Evolutionary conservation across 805 yeast species (phyloP), one percentile per base, ranked within the genome.

Genomic region (Cyberlindnera galapagoensis): DNA sequence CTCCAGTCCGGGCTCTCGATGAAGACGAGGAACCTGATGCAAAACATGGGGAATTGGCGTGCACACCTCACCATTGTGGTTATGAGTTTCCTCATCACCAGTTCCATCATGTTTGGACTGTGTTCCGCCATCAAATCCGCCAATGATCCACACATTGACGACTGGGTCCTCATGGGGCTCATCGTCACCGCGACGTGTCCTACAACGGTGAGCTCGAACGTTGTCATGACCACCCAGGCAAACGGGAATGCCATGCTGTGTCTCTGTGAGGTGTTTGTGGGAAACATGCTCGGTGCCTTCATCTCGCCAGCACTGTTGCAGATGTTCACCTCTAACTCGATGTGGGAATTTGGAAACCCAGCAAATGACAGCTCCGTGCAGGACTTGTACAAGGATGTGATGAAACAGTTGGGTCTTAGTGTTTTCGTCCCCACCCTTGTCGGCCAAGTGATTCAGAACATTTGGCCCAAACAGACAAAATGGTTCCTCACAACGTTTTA

Each of bases 161-260:
- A 71, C 21, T 85, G 92, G 85, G 69, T 85, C 44, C 60, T 87
- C 15, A 81, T 81, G 10, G 96, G 96, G 1, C 57, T 87, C 37
- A 72, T 87, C 13, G 80, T 85, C 28, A 82, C 95, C 3, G 83
- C 84, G 19, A 72, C 90, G 9, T 83, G 94, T 54, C 96, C 96
- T 18, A 87, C 96, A 7, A 87, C 96, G 0, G 94, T 87, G 13
- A 75, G 88, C 0, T 85, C 95, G 2, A 87, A 87, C 52, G 95
- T 87, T 18, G 88, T 87, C 18, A 87, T 87, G 95, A 87, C 96
- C 6, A 69, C 76, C 33, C 71, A 71, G 37, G 95, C 96, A 1
- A 76, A 80, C 43, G 96, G 95, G 7, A 84, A 86, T 56, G 88
- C 75, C 43, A 59, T 80, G 12, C 59, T 86, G 33, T 79, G 94